Evolutionary conservation across 2,329 filamentous ascomycete species (phyloP).

Genomic region (Cladophialophora yegresii): DNA sequence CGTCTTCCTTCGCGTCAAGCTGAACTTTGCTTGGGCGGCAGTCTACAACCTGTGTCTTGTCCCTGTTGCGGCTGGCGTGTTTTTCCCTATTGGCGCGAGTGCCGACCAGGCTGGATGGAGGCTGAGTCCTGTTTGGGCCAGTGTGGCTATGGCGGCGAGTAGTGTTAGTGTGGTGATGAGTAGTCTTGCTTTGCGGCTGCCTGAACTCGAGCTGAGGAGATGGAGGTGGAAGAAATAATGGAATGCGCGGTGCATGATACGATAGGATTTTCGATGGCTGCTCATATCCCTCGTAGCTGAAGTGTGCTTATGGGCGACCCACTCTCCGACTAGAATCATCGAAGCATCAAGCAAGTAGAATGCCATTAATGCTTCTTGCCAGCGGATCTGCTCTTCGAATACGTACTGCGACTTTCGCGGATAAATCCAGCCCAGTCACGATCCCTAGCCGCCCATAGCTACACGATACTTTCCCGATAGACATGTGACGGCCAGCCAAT

Average conservation of each 20-base stretch:
- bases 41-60: slow-evolving; percentile 78
- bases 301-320: neutral
- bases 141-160: slow-evolving; percentile 87
- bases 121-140: slow-evolving; percentile 69
- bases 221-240: neutral
- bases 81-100: slow-evolving; percentile 61
- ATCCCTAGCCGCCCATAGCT: no score
- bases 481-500: no score
- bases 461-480: no score
- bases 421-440: no score
- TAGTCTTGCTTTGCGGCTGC: slow-evolving; percentile 67
- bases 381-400: neutral
- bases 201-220: slow-evolving; percentile 23
- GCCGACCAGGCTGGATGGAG: slow-evolving; percentile 46
- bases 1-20: slow-evolving; percentile 75
- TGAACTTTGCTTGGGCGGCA: slow-evolving; percentile 85
- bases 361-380: neutral
- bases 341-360: neutral
- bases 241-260: neutral
- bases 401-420: no score
- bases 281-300: neutral
- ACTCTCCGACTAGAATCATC: neutral
- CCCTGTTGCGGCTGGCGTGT: slow-evolving; percentile 76
- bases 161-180: slow-evolving; percentile 86
- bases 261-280: neutral